A percentile compares a stretch with the other conserved stretches of the same genome.
These are phyloP conservation scores for Coemansia sp. DNA, from an alignment of 192 early-diverging fungal genomes.

Conservation along the genomic window DNA sequence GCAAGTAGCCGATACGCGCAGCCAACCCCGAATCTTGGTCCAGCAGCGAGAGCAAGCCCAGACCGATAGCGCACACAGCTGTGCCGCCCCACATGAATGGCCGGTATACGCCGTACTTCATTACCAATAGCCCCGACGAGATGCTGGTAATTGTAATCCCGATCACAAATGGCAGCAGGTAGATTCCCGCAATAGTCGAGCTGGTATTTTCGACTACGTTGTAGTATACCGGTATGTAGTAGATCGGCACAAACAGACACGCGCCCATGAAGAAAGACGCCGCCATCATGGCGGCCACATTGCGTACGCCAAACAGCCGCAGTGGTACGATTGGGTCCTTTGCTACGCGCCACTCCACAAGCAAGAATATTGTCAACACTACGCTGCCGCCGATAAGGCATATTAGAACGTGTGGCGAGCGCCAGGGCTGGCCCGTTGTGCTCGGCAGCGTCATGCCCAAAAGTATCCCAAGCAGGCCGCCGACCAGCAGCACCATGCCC, in stretches of 20 bases:
- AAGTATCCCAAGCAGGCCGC: conserved; percentile 62
- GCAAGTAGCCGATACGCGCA: conserved; percentile 63
- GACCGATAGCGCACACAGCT: conserved; percentile 64
- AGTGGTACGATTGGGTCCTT: conserved; percentile 69
- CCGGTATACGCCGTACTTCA: conserved; percentile 61
- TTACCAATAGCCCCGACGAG: conserved; percentile 65
- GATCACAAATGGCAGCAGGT: conserved; percentile 61
- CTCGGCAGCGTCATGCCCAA: conserved; percentile 77
- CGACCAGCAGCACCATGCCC: conserved; percentile 63
- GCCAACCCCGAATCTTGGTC: conserved; percentile 51
- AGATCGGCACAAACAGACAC: conserved; percentile 64
- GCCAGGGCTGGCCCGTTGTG: conserved; percentile 64
- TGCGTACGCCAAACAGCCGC: conserved; percentile 60
- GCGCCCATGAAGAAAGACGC: conserved; percentile 63
- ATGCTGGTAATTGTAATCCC: conserved; percentile 66
- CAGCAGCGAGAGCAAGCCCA: conserved; percentile 65
- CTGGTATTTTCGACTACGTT: conserved; percentile 61
- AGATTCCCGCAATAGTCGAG: conserved; percentile 62
- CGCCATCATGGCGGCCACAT: conserved; percentile 59
- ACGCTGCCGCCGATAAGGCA: conserved; percentile 57
- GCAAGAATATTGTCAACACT: conserved; percentile 57
- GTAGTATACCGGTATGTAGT: conserved; percentile 69
- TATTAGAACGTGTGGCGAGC: conserved; percentile 60
- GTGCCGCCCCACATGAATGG: conserved; percentile 76
- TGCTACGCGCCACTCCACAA: conserved; percentile 59